These are phyloP conservation scores for Oldenlandia corymbosa DNA, from an alignment of 257 asterid genomes.

Conservation along the genomic window DNA sequence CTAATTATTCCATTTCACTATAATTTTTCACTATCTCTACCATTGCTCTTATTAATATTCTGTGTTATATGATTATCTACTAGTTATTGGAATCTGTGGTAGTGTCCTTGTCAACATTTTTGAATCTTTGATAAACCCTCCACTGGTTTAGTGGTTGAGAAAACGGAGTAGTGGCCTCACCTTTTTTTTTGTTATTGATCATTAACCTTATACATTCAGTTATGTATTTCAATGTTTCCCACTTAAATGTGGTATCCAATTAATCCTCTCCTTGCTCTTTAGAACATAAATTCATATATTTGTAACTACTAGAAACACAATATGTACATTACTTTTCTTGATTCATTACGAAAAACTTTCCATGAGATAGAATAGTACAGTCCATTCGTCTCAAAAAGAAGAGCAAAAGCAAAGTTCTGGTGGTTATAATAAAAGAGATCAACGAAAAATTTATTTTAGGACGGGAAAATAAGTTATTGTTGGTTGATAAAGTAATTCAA, in stretches of 20 bases:
- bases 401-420: no score
- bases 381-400: no score
- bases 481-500: no score
- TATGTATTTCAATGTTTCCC: slow-evolving; percentile 17
- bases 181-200: not conserved
- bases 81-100: slow-evolving; percentile 10
- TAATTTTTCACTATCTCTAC: not conserved
- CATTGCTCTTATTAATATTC: no score
- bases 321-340: not conserved
- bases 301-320: not conserved
- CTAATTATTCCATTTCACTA: not conserved
- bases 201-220: slow-evolving; percentile 4
- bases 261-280: not conserved
- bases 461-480: no score
- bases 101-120: slow-evolving; percentile 11
- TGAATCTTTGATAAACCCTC: slow-evolving; percentile 19
- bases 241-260: slow-evolving; percentile 10
- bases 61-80: no score
- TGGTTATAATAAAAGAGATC: no score
- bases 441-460: no score
- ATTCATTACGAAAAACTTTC: no score
- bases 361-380: no score
- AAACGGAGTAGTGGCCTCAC: slow-evolving; percentile 12
- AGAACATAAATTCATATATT: not conserved
- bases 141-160: slow-evolving; percentile 2